phyloP scores from a whole-genome alignment of 1,139 yeast species.

The Geotrichum bryndzae region DNA sequence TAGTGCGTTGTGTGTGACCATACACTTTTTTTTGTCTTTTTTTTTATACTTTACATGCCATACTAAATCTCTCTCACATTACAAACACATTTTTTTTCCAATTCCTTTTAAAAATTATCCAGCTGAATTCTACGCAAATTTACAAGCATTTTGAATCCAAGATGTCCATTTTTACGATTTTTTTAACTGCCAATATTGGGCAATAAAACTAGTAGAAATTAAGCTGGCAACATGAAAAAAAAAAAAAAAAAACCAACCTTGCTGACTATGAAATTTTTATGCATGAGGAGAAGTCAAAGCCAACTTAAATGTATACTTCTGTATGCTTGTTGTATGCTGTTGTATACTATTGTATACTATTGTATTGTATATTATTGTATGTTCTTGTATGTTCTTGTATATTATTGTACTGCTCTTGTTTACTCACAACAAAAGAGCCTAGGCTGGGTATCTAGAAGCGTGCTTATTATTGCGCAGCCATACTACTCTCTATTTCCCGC shows the following conservation, averaged over 20 bases:
- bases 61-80: not conserved
- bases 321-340: too few species aligned
- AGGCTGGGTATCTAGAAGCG: not conserved
- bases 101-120: not conserved
- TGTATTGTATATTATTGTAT: too few species aligned
- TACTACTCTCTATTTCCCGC: too few species aligned
- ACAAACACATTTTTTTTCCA: not conserved
- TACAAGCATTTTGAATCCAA: not conserved
- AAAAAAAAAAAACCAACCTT: too few species aligned
- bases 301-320: too few species aligned
- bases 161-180: not conserved
- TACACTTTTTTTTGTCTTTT: not conserved
- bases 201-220: not conserved
- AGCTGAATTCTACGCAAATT: not conserved
- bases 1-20: too few species aligned
- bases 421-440: not conserved
- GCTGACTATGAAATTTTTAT: too few species aligned
- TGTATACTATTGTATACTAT: too few species aligned
- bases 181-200: not conserved
- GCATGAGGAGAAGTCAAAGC: not conserved
- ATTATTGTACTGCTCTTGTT: too few species aligned
- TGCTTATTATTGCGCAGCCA: not conserved
- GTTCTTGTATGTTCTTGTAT: too few species aligned
- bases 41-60: not conserved
- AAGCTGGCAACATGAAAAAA: not conserved